Evolutionary conservation across 2,329 filamentous ascomycete genomes (phyloP), one percentile per base, ranked within the genome.

Genomic region (Cyphellophora europaea): DNA sequence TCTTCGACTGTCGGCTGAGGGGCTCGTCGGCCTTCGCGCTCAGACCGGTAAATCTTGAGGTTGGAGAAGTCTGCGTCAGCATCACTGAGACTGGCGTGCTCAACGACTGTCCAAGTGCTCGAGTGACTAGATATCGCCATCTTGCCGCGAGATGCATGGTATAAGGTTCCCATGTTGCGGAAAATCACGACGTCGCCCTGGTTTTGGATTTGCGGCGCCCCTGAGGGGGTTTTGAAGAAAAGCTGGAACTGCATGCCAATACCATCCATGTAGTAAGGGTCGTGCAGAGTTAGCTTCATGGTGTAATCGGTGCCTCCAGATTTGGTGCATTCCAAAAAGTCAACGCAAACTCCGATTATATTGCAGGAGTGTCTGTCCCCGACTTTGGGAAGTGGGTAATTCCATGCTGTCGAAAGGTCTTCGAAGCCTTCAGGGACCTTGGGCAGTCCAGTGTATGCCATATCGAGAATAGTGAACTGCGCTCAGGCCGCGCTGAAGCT

Each of bases 301-400:
- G 79, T 81, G 48, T 57, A 71, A 68, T 82, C 79, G 15, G 54
- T 49, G 14, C 71, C 68, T 35, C 42, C 61, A 1, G 76, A 76
- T 8, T 53, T 37, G 1, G 62, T 64, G 1, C 75, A 71, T 1
- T 66, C 56, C 37, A 74, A 67, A 32, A 67, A 69, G 47, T 89
- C 82, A 33, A 74, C 72, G 3, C 89, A 72, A 4, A 89, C 57
- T 1, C 85, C 87, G 33, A 86, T 69, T 27, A 91, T 59, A 56
- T 65, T 38, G 33, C 33, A 38, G 4, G 12, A 19, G 11, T 30
- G 35, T 4, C 21, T 28, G 12, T 17, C 5, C 6, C 17, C n/a
- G 13, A 30, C 30, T 12, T 32, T 30, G 12, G 35, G 19, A 35
- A 39, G 4, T 11, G 13, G 15, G 17, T 12, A 16, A 25, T 16